Conservation (phyloP, 768 basidiomycete genomes). For the Suillus placidus region DNA sequence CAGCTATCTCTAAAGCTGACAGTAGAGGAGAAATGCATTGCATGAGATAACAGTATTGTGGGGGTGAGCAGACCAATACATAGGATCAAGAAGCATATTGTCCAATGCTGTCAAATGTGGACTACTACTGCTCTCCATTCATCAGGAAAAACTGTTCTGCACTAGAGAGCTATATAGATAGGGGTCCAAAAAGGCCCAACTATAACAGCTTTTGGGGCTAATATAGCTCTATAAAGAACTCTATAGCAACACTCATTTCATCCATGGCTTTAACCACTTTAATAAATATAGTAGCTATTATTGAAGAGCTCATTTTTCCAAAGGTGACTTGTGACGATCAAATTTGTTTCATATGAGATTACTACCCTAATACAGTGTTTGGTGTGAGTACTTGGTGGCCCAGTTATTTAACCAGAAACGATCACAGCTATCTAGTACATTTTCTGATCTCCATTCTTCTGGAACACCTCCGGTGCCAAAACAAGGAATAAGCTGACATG, state of each 20-base stretch:
- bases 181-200: conserved; percentile 1
- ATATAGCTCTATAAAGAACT: not conserved
- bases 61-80: too few relatives aligned
- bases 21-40: too few relatives aligned
- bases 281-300: not conserved
- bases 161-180: not conserved
- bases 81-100: too few relatives aligned
- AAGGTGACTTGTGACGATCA: too few relatives aligned
- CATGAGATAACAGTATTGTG: too few relatives aligned
- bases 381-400: not conserved
- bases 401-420: not conserved
- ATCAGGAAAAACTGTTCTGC: conserved; percentile 1
- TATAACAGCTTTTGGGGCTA: not conserved
- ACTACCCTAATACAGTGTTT: not conserved
- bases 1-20: too few relatives aligned
- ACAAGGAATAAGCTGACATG: not conserved
- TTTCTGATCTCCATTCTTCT: not conserved
- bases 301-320: not conserved
- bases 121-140: too few relatives aligned
- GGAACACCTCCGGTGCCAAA: not conserved
- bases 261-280: not conserved
- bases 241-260: not conserved
- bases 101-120: too few relatives aligned
- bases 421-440: not conserved
- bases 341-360: not conserved